These are phyloP conservation scores for Amanita subjunquillea DNA, from an alignment of 768 basidiomycete genomes.

Conservation along the genomic window DNA sequence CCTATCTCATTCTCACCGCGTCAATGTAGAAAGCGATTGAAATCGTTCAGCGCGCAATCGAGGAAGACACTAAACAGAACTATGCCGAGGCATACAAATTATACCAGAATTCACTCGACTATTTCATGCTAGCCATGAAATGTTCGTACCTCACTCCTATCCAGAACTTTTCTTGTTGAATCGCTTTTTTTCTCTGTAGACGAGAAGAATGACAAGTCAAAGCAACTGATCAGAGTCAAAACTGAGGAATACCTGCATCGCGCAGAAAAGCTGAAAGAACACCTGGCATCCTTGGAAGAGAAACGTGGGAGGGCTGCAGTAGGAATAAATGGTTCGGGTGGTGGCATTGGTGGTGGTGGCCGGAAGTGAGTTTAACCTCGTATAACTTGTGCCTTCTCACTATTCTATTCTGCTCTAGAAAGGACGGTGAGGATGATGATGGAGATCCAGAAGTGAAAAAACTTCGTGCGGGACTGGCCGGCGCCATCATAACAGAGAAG, in stretches of 20 bases:
- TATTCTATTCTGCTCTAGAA: constrained; percentile 17
- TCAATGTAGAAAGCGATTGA: constrained; percentile 56
- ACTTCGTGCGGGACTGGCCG: constrained; percentile 79
- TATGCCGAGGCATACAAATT: constrained; percentile 91
- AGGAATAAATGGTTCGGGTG: constrained; percentile 36
- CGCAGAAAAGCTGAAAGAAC: constrained; percentile 86
- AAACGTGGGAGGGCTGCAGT: constrained; percentile 43
- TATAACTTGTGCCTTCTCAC: background rate
- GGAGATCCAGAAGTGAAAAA: constrained; percentile 94
- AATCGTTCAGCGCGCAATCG: constrained; percentile 87
- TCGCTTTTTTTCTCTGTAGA: constrained; percentile 31
- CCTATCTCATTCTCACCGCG: background rate
- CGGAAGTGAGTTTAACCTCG: constrained; percentile 27
- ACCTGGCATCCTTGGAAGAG: constrained; percentile 56
- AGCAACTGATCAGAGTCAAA: constrained; percentile 76
- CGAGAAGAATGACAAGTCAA: constrained; percentile 93
- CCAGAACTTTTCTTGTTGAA: background rate
- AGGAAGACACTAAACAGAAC: constrained; percentile 86
- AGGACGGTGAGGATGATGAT: constrained; percentile 54
- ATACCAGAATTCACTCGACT: constrained; percentile 93
- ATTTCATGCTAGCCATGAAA: constrained; percentile 96
- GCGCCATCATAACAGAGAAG: constrained; percentile 85
- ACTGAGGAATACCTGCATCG: constrained; percentile 86
- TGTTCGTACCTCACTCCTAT: constrained; percentile 37
- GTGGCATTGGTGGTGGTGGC: constrained; percentile 25